Base-by-base conservation (phyloP, 1,284 basidiomycete species). In the Ceratobasidium sp. region DNA sequence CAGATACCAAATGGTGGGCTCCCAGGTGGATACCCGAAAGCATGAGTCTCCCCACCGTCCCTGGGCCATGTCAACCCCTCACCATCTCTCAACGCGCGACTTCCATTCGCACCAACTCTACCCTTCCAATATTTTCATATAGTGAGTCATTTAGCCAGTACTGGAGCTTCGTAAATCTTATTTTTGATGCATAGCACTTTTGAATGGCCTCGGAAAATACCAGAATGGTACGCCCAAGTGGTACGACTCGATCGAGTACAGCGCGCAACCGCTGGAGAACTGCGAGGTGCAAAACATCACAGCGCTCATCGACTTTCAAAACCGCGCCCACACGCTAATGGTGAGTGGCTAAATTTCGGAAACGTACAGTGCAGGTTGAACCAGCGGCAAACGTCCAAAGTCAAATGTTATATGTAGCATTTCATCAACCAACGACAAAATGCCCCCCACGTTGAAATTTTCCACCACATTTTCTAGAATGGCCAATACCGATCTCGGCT, bases 391-490 rank as follows among this genome's bases (percentile, higher is more conserved):
- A 2, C 8, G 8, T 34, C 34, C 34, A 34, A 34, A 34, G 34
- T 34, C 34, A 8, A 34, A 64, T 29, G 46, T 73, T 31, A 54
- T 63, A 13, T 73, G 71, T 37, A 63, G 41, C 49, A 43, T 73
- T 11, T 29, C 19, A 6, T 43, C 46, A 19, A 53, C 41, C n/a
- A 43, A 56, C 49, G 37, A n/a, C 24, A 39, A 73, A 11, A 63
- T 37, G 5, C 71, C 71, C 27, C 58, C 59, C 0, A 29, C 46
- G 27, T 24, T 73, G 13, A 73, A 73, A 27, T 58, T 73, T 37
- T 73, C 71, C 16, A 73, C 71, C n/a, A 73, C 48, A 9, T 73
- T 73, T 37, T 73, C 71, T 16, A 49, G 71, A 31, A 73, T 73
- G 71, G 71, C 71, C 48, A 73, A 73, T n/a, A 73, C 71, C 9